Conservation (phyloP, 257 asterid species). For the Lycium barbarum region DNA sequence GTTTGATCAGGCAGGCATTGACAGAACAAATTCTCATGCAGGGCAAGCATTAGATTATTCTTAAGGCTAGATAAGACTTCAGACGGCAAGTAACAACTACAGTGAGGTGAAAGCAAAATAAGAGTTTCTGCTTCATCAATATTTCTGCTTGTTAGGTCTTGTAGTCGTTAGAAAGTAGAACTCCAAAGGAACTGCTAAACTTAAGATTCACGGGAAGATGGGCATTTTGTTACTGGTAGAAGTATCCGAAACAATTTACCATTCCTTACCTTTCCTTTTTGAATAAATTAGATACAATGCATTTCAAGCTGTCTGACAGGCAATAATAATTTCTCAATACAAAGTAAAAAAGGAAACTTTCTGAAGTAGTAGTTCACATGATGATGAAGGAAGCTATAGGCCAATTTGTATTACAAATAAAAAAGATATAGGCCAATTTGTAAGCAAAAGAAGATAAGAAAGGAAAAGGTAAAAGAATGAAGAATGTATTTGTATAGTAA, state of each 20-base stretch:
- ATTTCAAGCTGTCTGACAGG: background rate
- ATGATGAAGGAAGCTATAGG: background rate
- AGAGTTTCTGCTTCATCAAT: background rate
- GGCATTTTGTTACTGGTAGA: background rate
- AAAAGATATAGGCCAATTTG: background rate
- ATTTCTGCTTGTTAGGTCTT: background rate
- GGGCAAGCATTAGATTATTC: background rate
- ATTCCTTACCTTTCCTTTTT: background rate
- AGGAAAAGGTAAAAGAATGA: background rate
- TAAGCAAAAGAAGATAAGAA: background rate
- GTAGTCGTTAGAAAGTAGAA: background rate
- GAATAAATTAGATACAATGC: background rate
- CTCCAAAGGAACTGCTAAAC: background rate
- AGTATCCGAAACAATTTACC: background rate
- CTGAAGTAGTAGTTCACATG: background rate
- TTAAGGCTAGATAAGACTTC: background rate
- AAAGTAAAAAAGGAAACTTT: background rate
- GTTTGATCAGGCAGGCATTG: background rate
- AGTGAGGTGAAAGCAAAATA: background rate
- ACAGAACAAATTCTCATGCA: background rate
- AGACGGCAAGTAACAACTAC: background rate
- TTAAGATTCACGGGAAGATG: background rate
- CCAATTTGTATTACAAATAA: background rate
- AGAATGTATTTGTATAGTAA: background rate
- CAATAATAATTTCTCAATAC: background rate